A percentile compares a stretch with the other conserved stretches of the same genome.
phyloP scores from a whole-genome alignment of 2,329 filamentous ascomycete genomes.

The Pseudogymnoascus sp. region DNA sequence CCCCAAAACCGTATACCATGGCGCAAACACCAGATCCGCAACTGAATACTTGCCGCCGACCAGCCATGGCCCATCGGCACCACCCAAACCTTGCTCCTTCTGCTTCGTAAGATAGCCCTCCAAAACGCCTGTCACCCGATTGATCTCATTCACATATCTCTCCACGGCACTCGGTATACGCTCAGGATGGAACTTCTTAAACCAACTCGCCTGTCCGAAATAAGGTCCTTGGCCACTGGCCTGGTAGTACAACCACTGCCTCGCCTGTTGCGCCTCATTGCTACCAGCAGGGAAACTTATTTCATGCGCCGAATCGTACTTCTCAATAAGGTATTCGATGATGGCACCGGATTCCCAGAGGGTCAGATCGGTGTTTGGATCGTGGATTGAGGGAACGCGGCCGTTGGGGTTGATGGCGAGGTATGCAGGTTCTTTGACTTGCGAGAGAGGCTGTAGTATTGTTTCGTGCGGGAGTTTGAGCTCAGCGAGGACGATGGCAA shows the following conservation, averaged over 20 bases:
- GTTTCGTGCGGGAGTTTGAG: slow-evolving; percentile 18
- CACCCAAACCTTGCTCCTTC: neutral
- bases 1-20: slow-evolving; percentile 11
- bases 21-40: slow-evolving; percentile 33
- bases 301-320: slow-evolving; percentile 32
- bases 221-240: slow-evolving; percentile 38
- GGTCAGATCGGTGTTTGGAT: slow-evolving; percentile 36
- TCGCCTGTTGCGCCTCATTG: slow-evolving; percentile 29
- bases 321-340: slow-evolving; percentile 36
- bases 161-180: slow-evolving; percentile 37
- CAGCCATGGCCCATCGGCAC: slow-evolving; percentile 29
- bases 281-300: slow-evolving; percentile 29
- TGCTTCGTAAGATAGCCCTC: slow-evolving; percentile 30
- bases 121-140: slow-evolving; percentile 38
- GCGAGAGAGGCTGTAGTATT: slow-evolving; percentile 20
- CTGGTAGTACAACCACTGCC: slow-evolving; percentile 39
- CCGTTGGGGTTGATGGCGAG: slow-evolving; percentile 24
- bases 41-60: slow-evolving; percentile 37
- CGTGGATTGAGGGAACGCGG: slow-evolving; percentile 33
- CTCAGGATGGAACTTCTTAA: slow-evolving; percentile 32
- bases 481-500: slow-evolving; percentile 20
- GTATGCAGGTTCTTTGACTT: slow-evolving; percentile 33
- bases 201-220: slow-evolving; percentile 36
- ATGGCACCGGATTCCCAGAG: slow-evolving; percentile 42
- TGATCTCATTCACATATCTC: slow-evolving; percentile 40